Conservation (phyloP, 768 basidiomycete genomes). For the Amanita subjunquillea region DNA sequence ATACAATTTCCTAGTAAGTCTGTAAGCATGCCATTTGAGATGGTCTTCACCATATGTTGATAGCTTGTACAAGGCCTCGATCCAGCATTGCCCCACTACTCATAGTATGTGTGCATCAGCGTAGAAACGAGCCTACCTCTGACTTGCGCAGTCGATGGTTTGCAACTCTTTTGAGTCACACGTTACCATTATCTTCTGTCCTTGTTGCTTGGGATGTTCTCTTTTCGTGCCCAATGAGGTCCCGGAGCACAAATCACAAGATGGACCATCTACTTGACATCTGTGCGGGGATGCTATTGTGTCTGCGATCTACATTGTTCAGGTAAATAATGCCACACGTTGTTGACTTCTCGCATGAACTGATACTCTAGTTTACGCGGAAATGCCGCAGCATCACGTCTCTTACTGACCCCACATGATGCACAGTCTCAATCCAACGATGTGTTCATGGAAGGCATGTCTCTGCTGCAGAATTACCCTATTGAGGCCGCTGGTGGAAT, state of each 20-base stretch:
- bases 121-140: background rate
- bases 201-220: conserved; percentile 63
- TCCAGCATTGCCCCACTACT: conserved; percentile 68
- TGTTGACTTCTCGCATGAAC: background rate
- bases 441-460: conserved; percentile 56
- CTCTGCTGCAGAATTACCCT: conserved; percentile 57
- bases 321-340: conserved; percentile 26
- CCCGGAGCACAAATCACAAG: conserved; percentile 47
- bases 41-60: background rate
- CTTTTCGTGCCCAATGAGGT: conserved; percentile 47
- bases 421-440: conserved; percentile 41
- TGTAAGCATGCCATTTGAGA: conserved; percentile 3
- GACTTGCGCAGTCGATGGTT: conserved; percentile 54
- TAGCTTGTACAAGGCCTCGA: conserved; percentile 59
- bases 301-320: conserved; percentile 41
- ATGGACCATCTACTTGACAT: conserved; percentile 63
- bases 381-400: conserved; percentile 25
- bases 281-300: conserved; percentile 59
- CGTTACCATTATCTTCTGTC: conserved; percentile 52
- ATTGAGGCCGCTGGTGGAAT: conserved; percentile 57
- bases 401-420: conserved; percentile 46
- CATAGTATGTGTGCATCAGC: conserved; percentile 43
- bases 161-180: conserved; percentile 59
- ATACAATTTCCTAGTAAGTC: conserved; percentile 44
- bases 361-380: conserved; percentile 40